Base-by-base conservation (phyloP, 208 protist species). In the Leishmania braziliensis region DNA sequence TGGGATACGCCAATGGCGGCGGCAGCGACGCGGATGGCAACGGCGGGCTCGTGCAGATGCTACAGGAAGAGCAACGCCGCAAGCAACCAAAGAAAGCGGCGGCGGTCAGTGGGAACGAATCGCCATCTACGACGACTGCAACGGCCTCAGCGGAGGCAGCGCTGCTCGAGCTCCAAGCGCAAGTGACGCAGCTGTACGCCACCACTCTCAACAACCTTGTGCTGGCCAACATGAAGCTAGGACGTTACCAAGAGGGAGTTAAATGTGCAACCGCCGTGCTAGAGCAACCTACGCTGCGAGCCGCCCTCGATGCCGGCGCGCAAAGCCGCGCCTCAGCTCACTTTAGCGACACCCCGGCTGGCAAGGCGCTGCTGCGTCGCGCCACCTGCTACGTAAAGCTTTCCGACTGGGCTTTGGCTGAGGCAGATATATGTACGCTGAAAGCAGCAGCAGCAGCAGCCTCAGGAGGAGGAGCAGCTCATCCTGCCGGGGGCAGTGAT, bases 331-430 rank as follows among this genome's bases (percentile, higher is more conserved):
- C 62, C 26, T n/a, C 78, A 33, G n/a, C 46, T 50, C 53, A 23
- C 8, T 73, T 63, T 26, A 81, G 63, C 20, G 62, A 56, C 60
- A 83, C 79, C n/a, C 73, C 84, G 43, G 29, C 80, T 56, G 73
- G 54, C 9, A 95, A 94, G 81, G 93, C 92, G n/a, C 83, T 94
- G 68, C 83, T 93, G 70, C 88, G 93, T 5, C 91, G 93, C 20
- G 91, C 89, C n/a, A 69, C 60, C 46, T 90, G 89, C 68, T 70
- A 82, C 70, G 69, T 91, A 12, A 53, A 77, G 36, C 84, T 93
- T 20, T 77, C 65, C 1, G 68, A 89, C 1, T 86, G 81, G 73
- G 80, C 78, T 2, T 62, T 69, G 36, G 93, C 89, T 43, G 87
- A 89, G 75, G 78, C 48, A n/a, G 89, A 96, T 18, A 12, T 73